A percentile compares a stretch with the other conserved stretches of the same genome.
Conservation (phyloP, 768 basidiomycete genomes). For the Chlorophyllum brunneum region DNA sequence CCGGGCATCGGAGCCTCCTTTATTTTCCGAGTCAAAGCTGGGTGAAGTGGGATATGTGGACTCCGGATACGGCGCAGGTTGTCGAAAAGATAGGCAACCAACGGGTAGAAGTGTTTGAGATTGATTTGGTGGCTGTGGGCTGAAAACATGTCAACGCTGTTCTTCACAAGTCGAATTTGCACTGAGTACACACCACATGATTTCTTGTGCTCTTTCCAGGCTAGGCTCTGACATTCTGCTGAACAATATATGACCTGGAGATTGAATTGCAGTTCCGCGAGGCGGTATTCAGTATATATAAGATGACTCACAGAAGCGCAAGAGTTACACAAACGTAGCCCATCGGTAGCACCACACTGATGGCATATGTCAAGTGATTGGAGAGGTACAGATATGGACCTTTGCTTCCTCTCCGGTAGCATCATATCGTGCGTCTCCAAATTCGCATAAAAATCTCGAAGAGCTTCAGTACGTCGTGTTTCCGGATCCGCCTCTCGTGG, state of each 20-base stretch:
- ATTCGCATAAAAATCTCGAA: too few relatives aligned
- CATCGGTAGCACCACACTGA: not conserved
- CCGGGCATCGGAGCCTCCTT: not conserved
- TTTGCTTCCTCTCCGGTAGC: not conserved
- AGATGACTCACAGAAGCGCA: not conserved
- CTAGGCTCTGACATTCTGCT: slow-evolving; percentile 24
- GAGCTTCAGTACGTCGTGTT: too few relatives aligned
- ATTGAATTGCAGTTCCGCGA: not conserved
- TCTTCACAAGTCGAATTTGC: not conserved
- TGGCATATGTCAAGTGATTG: not conserved
- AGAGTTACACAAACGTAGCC: not conserved
- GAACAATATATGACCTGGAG: slow-evolving; percentile 28
- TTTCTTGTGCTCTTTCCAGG: slow-evolving; percentile 28
- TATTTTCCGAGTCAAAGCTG: not conserved
- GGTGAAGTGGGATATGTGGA: not conserved
- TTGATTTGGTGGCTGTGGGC: slow-evolving; percentile 34
- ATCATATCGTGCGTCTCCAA: too few relatives aligned
- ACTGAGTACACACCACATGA: slow-evolving; percentile 21
- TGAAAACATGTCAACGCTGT: slow-evolving; percentile 8
- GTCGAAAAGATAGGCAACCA: slow-evolving; percentile 27
- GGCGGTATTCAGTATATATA: not conserved
- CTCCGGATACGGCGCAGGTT: slow-evolving; percentile 15
- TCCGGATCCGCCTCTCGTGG: too few relatives aligned
- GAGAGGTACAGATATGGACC: not conserved
- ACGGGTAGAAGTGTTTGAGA: slow-evolving; percentile 28